Evolutionary conservation across 2,329 filamentous ascomycete species (phyloP), one percentile per base, ranked within the genome.

Genomic region (Pseudopithomyces chartarum): DNA sequence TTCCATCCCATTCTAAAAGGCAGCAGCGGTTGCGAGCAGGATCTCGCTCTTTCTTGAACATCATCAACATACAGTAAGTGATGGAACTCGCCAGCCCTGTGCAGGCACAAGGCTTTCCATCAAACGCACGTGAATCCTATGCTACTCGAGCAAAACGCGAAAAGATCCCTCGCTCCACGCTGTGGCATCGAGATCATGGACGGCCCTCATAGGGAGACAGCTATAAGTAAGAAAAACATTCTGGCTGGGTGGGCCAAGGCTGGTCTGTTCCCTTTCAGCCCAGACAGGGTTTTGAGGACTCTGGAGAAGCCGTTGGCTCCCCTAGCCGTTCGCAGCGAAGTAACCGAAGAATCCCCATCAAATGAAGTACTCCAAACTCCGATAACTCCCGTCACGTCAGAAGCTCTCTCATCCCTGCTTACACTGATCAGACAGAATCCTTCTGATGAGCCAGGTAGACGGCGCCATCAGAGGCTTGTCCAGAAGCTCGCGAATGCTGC

Each of bases 231-330:
- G 34, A 69, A 60, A 57, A 74, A 74, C 55, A 73, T 73, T 54
- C 63, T 57, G 13, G 54, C 64, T n/a, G 69, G 63, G 2, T 74
- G 54, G 56, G 59, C 62, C 50, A 64, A 57, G 43, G 63, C 58
- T 48, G 62, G 69, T 46, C 59, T 70, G 33, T 67, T 65, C 49
- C 69, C 61, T 23, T 71, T 73, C 52, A 70, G 71, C 56, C 68
- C 59, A 62, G 57, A 69, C 38, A 70, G 62, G 58, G 69, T 73
- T 36, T 62, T 73, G 15, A 65, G 57, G 58, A 59, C 52, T 63
- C 65, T 69, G 40, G 66, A 54, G 38, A 64, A 64, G 40, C 67
- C 63, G 45, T 58, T 59, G 44, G 59, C 64, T 58, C 49, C 51
- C 49, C 58, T 52, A 61, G 51, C 56, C 42, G 19, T 38, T 33